Conservation (phyloP, 768 basidiomycete species). For the Albatrellus ellisii region DNA sequence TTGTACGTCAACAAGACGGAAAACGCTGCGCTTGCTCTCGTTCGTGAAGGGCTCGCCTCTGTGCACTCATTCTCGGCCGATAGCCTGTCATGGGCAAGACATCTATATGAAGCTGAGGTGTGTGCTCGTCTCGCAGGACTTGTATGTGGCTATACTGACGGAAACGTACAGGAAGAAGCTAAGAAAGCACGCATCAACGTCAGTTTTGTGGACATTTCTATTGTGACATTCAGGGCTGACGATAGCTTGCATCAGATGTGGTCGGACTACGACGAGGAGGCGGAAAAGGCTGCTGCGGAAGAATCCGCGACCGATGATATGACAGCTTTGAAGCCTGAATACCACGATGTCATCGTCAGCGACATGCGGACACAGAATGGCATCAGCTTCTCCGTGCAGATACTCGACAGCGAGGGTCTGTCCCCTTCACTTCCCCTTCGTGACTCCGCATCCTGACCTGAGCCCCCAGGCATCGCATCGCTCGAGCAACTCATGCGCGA, state of each 20-base stretch:
- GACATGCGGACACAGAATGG: conserved; percentile 65
- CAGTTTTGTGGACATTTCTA: conserved; percentile 19
- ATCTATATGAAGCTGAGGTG: conserved; percentile 79
- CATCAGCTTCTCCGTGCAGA: conserved; percentile 85
- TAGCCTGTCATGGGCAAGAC: conserved; percentile 61
- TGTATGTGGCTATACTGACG: neutral
- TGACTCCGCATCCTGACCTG: too few relatives aligned
- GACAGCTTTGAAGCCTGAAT: conserved; percentile 65
- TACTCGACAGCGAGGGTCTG: conserved; percentile 82
- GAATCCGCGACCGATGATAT: conserved; percentile 29
- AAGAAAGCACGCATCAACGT: conserved; percentile 72
- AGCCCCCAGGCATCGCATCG: conserved; percentile 62
- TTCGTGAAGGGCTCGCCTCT: conserved; percentile 76
- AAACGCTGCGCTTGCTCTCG: conserved; percentile 77
- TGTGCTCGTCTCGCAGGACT: conserved; percentile 4
- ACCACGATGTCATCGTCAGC: conserved; percentile 86
- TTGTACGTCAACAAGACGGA: conserved; percentile 77
- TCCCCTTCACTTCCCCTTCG: too few relatives aligned
- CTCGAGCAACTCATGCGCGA: conserved; percentile 92
- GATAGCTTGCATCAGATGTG: conserved; percentile 48
- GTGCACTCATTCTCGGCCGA: conserved; percentile 88
- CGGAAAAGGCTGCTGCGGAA: conserved; percentile 40
- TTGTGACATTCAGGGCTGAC: neutral
- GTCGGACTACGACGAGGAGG: conserved; percentile 70
- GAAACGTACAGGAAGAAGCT: conserved; percentile 48